These are phyloP conservation scores for Paxillus involutus DNA, from an alignment of 768 basidiomycete species.

Conservation along the genomic window DNA sequence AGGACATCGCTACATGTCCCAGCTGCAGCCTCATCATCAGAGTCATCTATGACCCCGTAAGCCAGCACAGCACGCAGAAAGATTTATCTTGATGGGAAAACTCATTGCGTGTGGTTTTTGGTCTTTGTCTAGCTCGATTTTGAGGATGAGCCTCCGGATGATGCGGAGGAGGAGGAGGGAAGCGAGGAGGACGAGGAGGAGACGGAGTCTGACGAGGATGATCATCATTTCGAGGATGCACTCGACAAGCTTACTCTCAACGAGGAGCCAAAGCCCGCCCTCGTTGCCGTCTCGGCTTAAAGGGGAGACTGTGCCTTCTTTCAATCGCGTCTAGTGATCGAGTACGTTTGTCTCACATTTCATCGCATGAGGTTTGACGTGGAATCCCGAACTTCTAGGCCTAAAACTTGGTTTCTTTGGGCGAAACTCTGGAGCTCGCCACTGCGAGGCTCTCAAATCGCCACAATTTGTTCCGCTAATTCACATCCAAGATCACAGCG, in stretches of 20 bases:
- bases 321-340: background rate
- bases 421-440: background rate
- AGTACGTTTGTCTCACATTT: background rate
- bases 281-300: conserved; percentile 20
- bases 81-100: background rate
- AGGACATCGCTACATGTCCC: conserved; percentile 95
- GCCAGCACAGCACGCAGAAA: conserved; percentile 29
- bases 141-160: conserved; percentile 72
- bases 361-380: background rate
- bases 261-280: conserved; percentile 8
- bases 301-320: background rate
- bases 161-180: conserved; percentile 32
- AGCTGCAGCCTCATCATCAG: conserved; percentile 93
- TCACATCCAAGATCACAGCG: background rate
- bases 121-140: conserved; percentile 64
- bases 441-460: background rate
- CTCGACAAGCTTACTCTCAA: conserved; percentile 54
- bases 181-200: conserved; percentile 37
- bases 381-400: background rate
- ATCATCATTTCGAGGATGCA: conserved; percentile 61
- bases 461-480: background rate
- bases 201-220: conserved; percentile 37
- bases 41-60: conserved; percentile 91
- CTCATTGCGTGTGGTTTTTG: conserved; percentile 1
- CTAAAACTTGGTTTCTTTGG: background rate